Base-by-base conservation (phyloP, 371 early-diverging fungal species). In the Syncephalis fuscata region DNA sequence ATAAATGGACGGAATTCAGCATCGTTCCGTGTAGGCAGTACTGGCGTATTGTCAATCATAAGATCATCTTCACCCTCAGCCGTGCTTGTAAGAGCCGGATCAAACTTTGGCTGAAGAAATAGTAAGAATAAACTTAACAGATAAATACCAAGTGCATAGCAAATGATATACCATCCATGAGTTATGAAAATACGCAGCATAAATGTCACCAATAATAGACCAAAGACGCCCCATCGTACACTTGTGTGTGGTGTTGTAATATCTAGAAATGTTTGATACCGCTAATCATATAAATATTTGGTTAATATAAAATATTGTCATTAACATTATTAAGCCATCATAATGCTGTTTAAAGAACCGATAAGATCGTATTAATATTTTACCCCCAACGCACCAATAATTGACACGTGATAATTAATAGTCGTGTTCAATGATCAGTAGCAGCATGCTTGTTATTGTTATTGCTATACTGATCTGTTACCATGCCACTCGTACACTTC, bases 1-100 rank as follows among this genome's bases (percentile, higher is more conserved):
- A 99, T 88, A 64, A 99, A 99, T 2, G 99, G 99, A 46, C 82
- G 74, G 58, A 98, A 98, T 66, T 99, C 98, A 52, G 99, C 97
- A 55, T 94, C 93, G 3, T 68, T 74, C 48, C 80, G 78, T 25
- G 74, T 79, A 1, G 97, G 97, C 55, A 96, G 63, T 39, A 75
- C 63, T 7, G 80, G 78, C 0, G 56, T 62, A 0, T 76, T 82
- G 49, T 82, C 86, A 51, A 77, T 81, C 50, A 32, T 32, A 32
- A 32, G 4, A 64, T 74, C 69, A 49, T 77, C 67, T 48, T 85
- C 74, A 50, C 59, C 85, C 43, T 78, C 81, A 27, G 79, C 68
- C 43, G 77, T 78, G 64, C 72, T 71, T 45, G 76, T 80, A 55
- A 88, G 59, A 8, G 90, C 88, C 5, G 97, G 92, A 56, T 92